Conservation (phyloP, 805 yeast genomes). For the Suhomyces sp. region DNA sequence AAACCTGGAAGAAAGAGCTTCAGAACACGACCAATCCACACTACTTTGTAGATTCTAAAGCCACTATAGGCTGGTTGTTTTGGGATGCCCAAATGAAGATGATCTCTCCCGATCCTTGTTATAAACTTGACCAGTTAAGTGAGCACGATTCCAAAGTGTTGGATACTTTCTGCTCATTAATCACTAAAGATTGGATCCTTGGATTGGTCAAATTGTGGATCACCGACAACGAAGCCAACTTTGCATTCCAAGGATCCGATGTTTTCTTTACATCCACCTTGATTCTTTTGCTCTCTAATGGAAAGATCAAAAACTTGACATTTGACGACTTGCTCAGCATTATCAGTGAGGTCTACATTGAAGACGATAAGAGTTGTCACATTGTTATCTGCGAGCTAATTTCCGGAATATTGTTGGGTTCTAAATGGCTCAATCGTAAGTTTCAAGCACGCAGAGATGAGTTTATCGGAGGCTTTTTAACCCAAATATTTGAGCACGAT, state of each 20-base stretch:
- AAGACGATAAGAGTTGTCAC: constrained; percentile 72
- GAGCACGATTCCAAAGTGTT: constrained; percentile 44
- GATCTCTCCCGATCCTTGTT: constrained; percentile 31
- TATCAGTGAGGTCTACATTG: constrained; percentile 49
- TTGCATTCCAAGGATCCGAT: constrained; percentile 63
- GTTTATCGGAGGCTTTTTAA: constrained; percentile 44
- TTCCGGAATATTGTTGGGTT: constrained; percentile 57
- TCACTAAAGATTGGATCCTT: constrained; percentile 60
- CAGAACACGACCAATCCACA: constrained; percentile 42
- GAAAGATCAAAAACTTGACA: constrained; percentile 38
- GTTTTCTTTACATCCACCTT: constrained; percentile 56
- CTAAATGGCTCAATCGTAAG: constrained; percentile 39
- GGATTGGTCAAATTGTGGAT: constrained; percentile 49
- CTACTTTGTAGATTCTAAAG: constrained; percentile 57
- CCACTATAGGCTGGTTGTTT: constrained; percentile 65
- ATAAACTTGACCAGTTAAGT: constrained; percentile 26
- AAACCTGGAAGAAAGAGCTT: constrained; percentile 51
- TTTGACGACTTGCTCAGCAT: constrained; percentile 53
- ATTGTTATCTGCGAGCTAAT: constrained; percentile 70
- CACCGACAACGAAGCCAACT: constrained; percentile 65
- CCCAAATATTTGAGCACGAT: constrained; percentile 48
- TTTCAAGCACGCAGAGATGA: constrained; percentile 40
- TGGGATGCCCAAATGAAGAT: constrained; percentile 64
- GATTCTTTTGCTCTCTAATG: constrained; percentile 47
- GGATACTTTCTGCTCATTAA: constrained; percentile 36